Percentiles rank a stretch among this genome's conserved stretches.
phyloP scores from a whole-genome alignment of 768 basidiomycete genomes.

The Pisolithus marmoratus region DNA sequence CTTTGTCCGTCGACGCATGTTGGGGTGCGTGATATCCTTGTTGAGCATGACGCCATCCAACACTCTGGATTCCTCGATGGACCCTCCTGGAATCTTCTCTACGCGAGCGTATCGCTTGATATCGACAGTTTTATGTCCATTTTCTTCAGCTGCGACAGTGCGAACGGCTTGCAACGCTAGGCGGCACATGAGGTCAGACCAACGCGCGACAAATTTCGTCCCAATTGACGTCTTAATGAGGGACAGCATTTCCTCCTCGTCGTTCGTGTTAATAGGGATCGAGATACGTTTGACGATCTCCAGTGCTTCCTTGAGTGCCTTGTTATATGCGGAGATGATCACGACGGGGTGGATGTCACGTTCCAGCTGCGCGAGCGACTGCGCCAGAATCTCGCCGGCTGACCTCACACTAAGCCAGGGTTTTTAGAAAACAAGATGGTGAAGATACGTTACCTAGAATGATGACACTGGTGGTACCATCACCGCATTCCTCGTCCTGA shows the following conservation, averaged over 20 bases:
- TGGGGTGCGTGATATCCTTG: slow-evolving; percentile 98
- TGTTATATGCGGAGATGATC: slow-evolving; percentile 97
- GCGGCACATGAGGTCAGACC: slow-evolving; percentile 96
- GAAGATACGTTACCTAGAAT: slow-evolving; percentile 69
- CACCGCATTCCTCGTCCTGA: slow-evolving; percentile 98
- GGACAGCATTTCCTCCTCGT: slow-evolving; percentile 88
- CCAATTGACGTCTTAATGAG: slow-evolving; percentile 99
- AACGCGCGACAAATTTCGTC: slow-evolving; percentile 94
- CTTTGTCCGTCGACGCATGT: slow-evolving; percentile 87
- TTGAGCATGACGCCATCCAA: slow-evolving; percentile 93
- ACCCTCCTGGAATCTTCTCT: slow-evolving; percentile 96
- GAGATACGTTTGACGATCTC: slow-evolving; percentile 85
- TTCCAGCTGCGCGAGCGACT: slow-evolving; percentile 88
- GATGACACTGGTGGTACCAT: slow-evolving; percentile 97
- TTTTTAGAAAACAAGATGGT: not conserved
- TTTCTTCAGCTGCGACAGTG: slow-evolving; percentile 75
- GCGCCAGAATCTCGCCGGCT: slow-evolving; percentile 97
- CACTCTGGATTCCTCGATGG: slow-evolving; percentile 89
- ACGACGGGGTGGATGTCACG: slow-evolving; percentile 98
- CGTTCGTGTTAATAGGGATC: slow-evolving; percentile 78
- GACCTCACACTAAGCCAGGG: not conserved
- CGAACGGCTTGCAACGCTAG: slow-evolving; percentile 91
- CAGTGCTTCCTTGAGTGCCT: slow-evolving; percentile 88
- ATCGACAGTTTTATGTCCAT: slow-evolving; percentile 82
- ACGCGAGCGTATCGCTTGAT: slow-evolving; percentile 98